These are phyloP conservation scores for Candida michaelii DNA, from an alignment of 805 yeast genomes.

Conservation along the genomic window DNA sequence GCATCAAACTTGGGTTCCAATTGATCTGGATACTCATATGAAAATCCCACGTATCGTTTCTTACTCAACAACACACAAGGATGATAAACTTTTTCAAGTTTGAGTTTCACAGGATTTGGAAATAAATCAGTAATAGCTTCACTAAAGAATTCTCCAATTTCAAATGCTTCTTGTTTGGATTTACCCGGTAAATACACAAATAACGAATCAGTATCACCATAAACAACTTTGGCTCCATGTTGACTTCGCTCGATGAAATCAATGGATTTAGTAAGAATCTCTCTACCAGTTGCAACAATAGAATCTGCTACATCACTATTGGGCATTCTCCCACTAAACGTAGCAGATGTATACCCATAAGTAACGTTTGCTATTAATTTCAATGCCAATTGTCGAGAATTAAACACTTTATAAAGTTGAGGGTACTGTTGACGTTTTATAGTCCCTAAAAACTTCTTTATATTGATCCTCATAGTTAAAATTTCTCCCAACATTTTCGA, in stretches of 20 bases:
- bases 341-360: conserved; percentile 93
- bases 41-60: conserved; percentile 87
- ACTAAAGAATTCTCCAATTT: conserved; percentile 71
- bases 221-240: conserved; percentile 91
- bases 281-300: conserved; percentile 88
- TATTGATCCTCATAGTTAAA: conserved; percentile 73
- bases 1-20: conserved; percentile 77
- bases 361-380: conserved; percentile 93
- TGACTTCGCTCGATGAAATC: conserved; percentile 57
- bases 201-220: conserved; percentile 94
- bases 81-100: conserved; percentile 90
- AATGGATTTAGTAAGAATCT: conserved; percentile 72
- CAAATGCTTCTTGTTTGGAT: conserved; percentile 73
- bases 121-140: conserved; percentile 57
- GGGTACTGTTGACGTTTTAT: conserved; percentile 34
- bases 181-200: conserved; percentile 90
- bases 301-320: conserved; percentile 94
- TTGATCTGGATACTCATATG: conserved; percentile 62
- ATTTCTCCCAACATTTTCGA: conserved; percentile 86
- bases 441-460: conserved; percentile 71
- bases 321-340: conserved; percentile 97
- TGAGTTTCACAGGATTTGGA: conserved; percentile 79
- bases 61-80: conserved; percentile 79
- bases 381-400: conserved; percentile 81
- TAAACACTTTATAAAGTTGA: conserved; percentile 54